A percentile compares a stretch with the other conserved stretches of the same genome.
Conservation (phyloP, 129 eudicot species). For the Centrapalus pauciflorus region DNA sequence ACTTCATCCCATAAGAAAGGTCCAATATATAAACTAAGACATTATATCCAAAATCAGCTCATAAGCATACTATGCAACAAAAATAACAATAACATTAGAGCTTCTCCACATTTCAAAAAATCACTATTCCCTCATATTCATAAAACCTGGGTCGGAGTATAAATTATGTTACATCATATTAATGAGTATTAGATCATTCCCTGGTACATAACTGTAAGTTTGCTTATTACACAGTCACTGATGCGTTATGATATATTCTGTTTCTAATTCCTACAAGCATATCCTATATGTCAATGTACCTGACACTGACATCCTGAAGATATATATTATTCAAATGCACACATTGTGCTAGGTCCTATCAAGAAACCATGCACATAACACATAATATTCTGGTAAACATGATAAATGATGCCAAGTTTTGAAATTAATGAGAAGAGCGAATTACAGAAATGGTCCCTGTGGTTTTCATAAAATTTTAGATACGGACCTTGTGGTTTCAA, state of each 20-base stretch:
- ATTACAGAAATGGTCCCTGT: too few relatives aligned
- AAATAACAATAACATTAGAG: neutral
- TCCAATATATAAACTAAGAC: neutral
- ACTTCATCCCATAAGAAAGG: constrained; percentile 17
- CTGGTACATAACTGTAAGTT: neutral
- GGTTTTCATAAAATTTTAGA: too few relatives aligned
- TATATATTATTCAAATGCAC: too few relatives aligned
- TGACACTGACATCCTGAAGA: too few relatives aligned
- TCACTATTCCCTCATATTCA: neutral
- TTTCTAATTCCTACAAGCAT: neutral
- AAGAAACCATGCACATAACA: too few relatives aligned
- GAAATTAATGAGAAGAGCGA: too few relatives aligned
- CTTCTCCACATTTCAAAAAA: neutral
- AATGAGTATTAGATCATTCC: neutral
- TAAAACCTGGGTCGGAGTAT: neutral
- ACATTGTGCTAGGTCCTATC: too few relatives aligned
- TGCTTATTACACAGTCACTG: neutral
- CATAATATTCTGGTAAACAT: too few relatives aligned
- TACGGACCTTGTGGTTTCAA: too few relatives aligned
- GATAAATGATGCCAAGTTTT: too few relatives aligned
- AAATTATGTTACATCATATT: neutral
- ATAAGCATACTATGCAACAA: neutral
- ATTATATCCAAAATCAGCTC: constrained; percentile 9
- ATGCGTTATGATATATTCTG: neutral
- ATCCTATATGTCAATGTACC: too few relatives aligned